Conservation (phyloP, 1,284 basidiomycete genomes). For the Amylostereum chailletii region DNA sequence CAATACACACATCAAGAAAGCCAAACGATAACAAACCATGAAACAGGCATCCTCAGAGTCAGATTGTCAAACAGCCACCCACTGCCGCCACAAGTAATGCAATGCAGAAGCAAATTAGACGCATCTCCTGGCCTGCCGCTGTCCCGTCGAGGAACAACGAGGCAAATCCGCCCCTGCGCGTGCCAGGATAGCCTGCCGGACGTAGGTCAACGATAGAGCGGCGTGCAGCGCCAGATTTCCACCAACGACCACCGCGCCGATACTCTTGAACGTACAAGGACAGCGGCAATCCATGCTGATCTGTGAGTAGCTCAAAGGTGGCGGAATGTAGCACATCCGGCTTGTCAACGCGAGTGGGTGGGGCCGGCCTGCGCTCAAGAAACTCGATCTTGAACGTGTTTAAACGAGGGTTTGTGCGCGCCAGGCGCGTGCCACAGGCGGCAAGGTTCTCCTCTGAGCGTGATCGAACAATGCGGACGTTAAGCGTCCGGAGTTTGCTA, state of each 20-base stretch:
- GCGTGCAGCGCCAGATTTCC: conserved; percentile 32
- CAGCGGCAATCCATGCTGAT: conserved; percentile 35
- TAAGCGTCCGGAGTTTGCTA: conserved; percentile 48
- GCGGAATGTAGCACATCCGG: conserved; percentile 27
- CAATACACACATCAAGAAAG: no score
- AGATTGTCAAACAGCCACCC: conserved; percentile 29
- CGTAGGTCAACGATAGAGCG: conserved; percentile 33
- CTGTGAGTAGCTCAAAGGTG: conserved; percentile 40
- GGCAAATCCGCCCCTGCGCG: conserved; percentile 22
- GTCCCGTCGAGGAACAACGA: conserved; percentile 47
- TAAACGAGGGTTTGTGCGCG: conserved; percentile 55
- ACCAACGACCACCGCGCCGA: conserved; percentile 27
- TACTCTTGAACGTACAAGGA: conserved; percentile 35
- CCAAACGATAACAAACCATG: no score
- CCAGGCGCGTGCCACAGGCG: conserved; percentile 50
- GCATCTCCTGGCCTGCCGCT: conserved; percentile 59
- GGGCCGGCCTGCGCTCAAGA: conserved; percentile 29
- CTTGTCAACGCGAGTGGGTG: conserved; percentile 22
- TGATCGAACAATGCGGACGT: conserved; percentile 54
- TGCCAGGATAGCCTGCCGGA: conserved; percentile 31
- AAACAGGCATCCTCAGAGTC: no score
- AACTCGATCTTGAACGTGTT: conserved; percentile 54
- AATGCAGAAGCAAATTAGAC: conserved; percentile 49
- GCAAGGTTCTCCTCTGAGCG: conserved; percentile 54
- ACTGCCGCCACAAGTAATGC: conserved; percentile 45